Conservation (phyloP, 768 basidiomycete genomes). For the Gyrodon lividus region DNA sequence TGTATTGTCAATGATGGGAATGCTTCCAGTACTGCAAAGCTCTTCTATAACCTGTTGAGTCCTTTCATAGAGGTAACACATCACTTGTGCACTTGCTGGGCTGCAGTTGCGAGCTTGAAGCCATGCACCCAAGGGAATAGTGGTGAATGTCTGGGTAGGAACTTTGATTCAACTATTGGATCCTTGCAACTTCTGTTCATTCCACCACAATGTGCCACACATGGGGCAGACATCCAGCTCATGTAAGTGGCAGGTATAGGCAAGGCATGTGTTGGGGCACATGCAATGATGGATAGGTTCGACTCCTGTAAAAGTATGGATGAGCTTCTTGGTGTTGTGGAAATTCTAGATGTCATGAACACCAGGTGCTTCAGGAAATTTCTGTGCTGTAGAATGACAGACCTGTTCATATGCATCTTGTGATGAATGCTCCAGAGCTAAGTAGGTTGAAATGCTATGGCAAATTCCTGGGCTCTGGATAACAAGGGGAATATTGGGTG, state of each 20-base stretch:
- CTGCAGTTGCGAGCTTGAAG: constrained; percentile 38
- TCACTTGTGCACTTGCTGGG: constrained; percentile 17
- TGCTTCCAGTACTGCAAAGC: neutral
- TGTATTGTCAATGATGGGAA: neutral
- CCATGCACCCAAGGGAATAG: constrained; percentile 41
- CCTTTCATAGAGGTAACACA: constrained; percentile 25
- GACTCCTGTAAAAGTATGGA: constrained; percentile 27
- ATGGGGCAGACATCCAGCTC: constrained; percentile 28
- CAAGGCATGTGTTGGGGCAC: constrained; percentile 41
- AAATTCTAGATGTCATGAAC: constrained; percentile 25
- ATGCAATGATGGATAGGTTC: constrained; percentile 37
- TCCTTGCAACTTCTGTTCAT: constrained; percentile 1
- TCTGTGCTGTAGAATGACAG: constrained; percentile 18
- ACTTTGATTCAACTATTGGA: constrained; percentile 14
- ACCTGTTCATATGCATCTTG: constrained; percentile 30
- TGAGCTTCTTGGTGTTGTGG: neutral
- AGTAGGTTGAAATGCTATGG: neutral
- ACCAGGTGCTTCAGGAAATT: neutral
- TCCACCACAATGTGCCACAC: constrained; percentile 33
- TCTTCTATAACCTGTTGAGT: neutral
- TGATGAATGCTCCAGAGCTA: neutral
- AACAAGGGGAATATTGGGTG: neutral
- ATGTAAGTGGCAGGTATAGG: constrained; percentile 38
- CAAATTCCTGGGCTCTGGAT: neutral
- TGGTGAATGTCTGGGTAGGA: constrained; percentile 32